These are phyloP conservation scores for Peronosclerospora sorghi DNA, from an alignment of 352 stramenopile genomes.

Conservation along the genomic window DNA sequence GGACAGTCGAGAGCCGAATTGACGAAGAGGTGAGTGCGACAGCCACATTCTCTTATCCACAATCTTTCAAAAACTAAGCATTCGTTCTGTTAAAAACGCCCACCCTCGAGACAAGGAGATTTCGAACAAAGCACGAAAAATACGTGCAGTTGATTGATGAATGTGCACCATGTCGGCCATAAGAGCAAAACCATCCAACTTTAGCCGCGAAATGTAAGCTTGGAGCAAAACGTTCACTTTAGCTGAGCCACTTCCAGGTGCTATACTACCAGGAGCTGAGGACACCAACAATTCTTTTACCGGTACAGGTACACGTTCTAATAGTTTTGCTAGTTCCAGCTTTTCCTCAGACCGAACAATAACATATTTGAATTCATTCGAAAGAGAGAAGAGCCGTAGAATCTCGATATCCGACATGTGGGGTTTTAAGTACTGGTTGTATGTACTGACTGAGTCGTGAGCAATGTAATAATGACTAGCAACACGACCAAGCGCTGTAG, in stretches of 20 bases:
- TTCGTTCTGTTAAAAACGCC: constrained; percentile 90
- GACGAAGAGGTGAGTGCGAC: constrained; percentile 94
- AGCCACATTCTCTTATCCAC: constrained; percentile 97
- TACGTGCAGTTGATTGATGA: constrained; percentile 95
- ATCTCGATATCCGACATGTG: constrained; percentile 99
- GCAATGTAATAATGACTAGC: constrained; percentile 99
- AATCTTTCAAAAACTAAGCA: constrained; percentile 98
- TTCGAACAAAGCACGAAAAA: constrained; percentile 98
- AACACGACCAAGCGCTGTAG: constrained; percentile 95
- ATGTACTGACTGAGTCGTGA: constrained; percentile 96
- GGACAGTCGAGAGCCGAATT: constrained; percentile 90
- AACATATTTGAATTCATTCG: constrained; percentile 98
- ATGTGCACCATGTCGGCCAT: constrained; percentile 99
- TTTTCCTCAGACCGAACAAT: constrained; percentile 98
- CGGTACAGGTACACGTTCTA: constrained; percentile 96
- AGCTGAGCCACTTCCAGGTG: constrained; percentile 62
- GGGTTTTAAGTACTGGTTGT: constrained; percentile 97
- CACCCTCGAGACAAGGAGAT: constrained; percentile 95
- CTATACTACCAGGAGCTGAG: constrained; percentile 22
- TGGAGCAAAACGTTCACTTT: constrained; percentile 99
- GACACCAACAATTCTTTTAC: constrained; percentile 92
- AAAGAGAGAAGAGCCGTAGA: constrained; percentile 97
- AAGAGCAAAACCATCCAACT: constrained; percentile 96
- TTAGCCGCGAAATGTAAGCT: constrained; percentile 97
- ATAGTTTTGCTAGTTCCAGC: constrained; percentile 95